Evolutionary conservation across 352 stramenopile genomes (phyloP).

Genomic region (Globisporangium yorkense): DNA sequence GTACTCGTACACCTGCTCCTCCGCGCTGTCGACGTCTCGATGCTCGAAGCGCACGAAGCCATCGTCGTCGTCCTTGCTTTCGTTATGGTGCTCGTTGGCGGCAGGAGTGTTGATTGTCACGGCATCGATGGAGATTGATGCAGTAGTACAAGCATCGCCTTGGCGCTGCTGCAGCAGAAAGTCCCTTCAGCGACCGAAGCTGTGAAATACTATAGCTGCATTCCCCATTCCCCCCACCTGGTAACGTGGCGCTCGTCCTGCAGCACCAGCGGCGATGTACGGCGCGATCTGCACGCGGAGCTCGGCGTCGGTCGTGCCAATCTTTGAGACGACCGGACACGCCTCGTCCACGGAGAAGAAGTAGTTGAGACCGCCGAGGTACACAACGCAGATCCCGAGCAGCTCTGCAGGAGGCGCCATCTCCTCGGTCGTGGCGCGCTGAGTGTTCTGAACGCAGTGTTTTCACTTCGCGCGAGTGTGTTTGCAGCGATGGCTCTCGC

Average conservation of each 20-base stretch:
- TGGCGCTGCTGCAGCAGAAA: conserved; percentile 8
- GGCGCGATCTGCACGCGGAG: conserved; percentile 41
- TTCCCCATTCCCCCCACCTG: too few species aligned
- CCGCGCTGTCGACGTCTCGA: conserved; percentile 23
- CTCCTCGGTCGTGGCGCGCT: background rate
- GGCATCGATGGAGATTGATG: background rate
- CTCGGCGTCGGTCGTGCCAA: conserved; percentile 30
- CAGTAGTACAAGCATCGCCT: background rate
- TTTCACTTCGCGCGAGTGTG: background rate
- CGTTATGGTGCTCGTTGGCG: background rate
- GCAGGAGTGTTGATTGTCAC: too few species aligned
- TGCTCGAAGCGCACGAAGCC: conserved; percentile 31
- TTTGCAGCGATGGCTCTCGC: background rate
- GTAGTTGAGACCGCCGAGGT: conserved; percentile 58
- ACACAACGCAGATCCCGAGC: conserved; percentile 49
- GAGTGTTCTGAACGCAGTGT: background rate
- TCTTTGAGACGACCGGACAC: conserved; percentile 44
- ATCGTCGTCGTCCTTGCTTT: conserved; percentile 1
- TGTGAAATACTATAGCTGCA: too few species aligned
- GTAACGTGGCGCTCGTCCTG: background rate
- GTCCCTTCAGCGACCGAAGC: too few species aligned
- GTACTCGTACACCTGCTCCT: conserved; percentile 47
- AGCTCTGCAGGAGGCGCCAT: conserved; percentile 9
- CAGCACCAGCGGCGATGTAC: conserved; percentile 13
- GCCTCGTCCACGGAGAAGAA: conserved; percentile 44